Evolutionary conservation across 495 filamentous ascomycete species (phyloP).

Genomic region (Extremus antarcticus): DNA sequence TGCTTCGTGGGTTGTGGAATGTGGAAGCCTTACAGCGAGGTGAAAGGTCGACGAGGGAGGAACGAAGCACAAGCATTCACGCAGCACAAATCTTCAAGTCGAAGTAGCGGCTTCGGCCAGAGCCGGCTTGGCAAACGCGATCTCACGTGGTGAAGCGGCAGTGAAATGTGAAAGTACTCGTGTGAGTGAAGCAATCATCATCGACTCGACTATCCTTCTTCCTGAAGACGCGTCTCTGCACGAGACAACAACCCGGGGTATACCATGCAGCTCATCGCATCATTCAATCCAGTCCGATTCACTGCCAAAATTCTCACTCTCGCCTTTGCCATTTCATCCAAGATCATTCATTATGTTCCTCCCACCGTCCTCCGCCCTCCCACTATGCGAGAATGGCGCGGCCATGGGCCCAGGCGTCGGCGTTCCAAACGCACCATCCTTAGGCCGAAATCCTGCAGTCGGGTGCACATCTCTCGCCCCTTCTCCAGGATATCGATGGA

Average conservation of each 20-base stretch:
- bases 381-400: no score
- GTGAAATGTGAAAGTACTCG: no score
- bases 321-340: no score
- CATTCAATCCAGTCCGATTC: no score
- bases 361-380: no score
- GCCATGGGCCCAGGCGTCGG: conserved; percentile 10
- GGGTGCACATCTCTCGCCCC: not conserved
- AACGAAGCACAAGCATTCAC: not conserved
- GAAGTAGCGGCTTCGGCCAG: not conserved
- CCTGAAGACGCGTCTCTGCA: no score
- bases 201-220: no score
- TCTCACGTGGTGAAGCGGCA: not conserved
- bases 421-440: conserved; percentile 11
- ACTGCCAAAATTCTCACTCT: no score
- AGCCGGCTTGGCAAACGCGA: not conserved
- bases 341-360: no score
- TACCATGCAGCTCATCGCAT: no score
- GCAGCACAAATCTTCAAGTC: not conserved
- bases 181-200: not conserved
- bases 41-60: conserved; percentile 15
- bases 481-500: not conserved
- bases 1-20: not conserved
- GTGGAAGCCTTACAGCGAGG: conserved; percentile 16
- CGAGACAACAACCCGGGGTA: no score
- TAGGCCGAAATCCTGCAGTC: conserved; percentile 2